A percentile compares a stretch with the other conserved stretches of the same genome.
Conservation (phyloP, 192 early-diverging fungal species). For the Chytriomyces sp. region DNA sequence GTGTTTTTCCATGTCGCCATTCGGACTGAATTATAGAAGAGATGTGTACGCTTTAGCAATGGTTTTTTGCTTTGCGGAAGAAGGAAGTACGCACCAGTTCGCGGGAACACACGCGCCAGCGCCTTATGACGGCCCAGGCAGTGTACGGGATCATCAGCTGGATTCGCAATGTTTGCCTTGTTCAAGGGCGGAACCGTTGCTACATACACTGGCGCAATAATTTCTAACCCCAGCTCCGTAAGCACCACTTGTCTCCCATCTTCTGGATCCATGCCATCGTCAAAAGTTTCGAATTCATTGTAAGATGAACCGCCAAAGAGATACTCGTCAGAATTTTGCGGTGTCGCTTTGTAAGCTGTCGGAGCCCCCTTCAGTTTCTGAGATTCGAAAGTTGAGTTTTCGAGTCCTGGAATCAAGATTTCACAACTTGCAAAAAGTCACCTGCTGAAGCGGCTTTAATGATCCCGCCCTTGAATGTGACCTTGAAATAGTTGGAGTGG, state of each 20-base stretch:
- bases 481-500: slow-evolving; percentile 28
- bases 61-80: slow-evolving; percentile 48
- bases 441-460: neutral
- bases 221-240: slow-evolving; percentile 58
- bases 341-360: slow-evolving; percentile 4
- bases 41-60: neutral
- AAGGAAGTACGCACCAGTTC: slow-evolving; percentile 16
- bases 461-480: slow-evolving; percentile 2
- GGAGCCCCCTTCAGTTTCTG: neutral
- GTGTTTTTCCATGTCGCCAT: neutral
- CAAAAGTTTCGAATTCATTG: neutral
- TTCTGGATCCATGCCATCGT: slow-evolving; percentile 6
- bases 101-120: slow-evolving; percentile 38
- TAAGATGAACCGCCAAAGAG: neutral
- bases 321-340: neutral
- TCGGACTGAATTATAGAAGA: neutral
- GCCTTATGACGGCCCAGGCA: slow-evolving; percentile 42
- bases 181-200: slow-evolving; percentile 41
- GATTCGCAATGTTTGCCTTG: slow-evolving; percentile 51
- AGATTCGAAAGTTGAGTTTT: neutral
- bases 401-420: too few species aligned
- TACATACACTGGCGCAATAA: slow-evolving; percentile 40
- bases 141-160: slow-evolving; percentile 50
- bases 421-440: too few species aligned
- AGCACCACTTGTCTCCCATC: slow-evolving; percentile 52